Percentiles rank a stretch among this genome's conserved stretches.
phyloP scores from a whole-genome alignment of 208 protist species.

The Phytomonas sp. region DNA sequence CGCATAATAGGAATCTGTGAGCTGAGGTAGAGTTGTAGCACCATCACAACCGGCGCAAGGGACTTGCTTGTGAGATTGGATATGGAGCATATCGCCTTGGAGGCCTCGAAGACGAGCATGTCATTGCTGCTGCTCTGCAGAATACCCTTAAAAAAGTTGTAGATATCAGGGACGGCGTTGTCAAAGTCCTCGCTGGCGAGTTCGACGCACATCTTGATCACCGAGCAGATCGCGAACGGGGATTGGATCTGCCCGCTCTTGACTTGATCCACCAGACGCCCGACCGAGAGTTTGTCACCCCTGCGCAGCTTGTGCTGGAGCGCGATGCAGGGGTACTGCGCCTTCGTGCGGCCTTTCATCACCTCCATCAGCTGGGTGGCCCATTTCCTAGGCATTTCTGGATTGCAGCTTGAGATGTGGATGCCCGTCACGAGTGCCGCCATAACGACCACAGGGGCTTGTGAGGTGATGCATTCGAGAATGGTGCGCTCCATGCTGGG shows the following conservation, averaged over 20 bases:
- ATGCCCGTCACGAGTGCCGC: conserved; percentile 96
- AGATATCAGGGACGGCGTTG: conserved; percentile 50
- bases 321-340: conserved; percentile 96
- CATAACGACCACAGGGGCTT: conserved; percentile 90
- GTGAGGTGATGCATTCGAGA: conserved; percentile 95
- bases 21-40: conserved; percentile 93
- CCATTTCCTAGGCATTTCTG: conserved; percentile 93
- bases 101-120: conserved; percentile 96
- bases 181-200: conserved; percentile 90
- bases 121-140: conserved; percentile 91
- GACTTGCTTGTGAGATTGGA: conserved; percentile 81
- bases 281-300: conserved; percentile 94
- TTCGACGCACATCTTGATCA: conserved; percentile 92
- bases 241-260: conserved; percentile 84
- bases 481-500: conserved; percentile 94
- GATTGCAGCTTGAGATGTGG: conserved; percentile 86
- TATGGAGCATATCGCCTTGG: conserved; percentile 92
- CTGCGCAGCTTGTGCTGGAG: conserved; percentile 94
- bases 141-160: conserved; percentile 89
- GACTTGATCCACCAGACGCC: conserved; percentile 89
- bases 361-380: conserved; percentile 92
- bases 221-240: conserved; percentile 90
- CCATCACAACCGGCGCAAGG: conserved; percentile 88
- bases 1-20: conserved; percentile 80
- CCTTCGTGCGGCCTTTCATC: conserved; percentile 80